A percentile compares a stretch with the other conserved stretches of the same genome.
Evolutionary conservation across 1,284 basidiomycete genomes (phyloP).

Genomic region (Cryptococcus sp.): DNA sequence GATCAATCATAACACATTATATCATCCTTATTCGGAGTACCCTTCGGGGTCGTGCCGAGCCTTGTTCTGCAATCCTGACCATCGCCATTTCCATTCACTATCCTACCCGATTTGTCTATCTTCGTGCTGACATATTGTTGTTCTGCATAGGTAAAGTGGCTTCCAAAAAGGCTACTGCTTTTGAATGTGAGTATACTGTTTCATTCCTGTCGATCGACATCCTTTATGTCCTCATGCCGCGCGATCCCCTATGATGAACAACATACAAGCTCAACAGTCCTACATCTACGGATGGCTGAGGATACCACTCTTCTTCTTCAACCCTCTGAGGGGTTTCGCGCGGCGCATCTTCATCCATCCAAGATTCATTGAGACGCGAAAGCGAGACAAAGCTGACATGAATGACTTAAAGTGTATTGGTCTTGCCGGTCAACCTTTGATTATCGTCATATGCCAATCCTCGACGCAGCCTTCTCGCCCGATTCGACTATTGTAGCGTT

Average conservation of each 20-base stretch:
- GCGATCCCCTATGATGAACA: constrained; percentile 46
- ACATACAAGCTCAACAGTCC: constrained; percentile 56
- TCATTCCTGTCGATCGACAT: neutral
- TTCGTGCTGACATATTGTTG: neutral
- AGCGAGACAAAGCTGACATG: constrained; percentile 20
- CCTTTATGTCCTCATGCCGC: neutral
- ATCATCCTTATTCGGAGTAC: constrained; percentile 36
- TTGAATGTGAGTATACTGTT: constrained; percentile 44
- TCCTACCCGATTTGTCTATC: neutral
- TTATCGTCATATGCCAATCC: constrained; percentile 69
- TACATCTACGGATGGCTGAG: constrained; percentile 41
- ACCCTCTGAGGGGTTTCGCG: constrained; percentile 46
- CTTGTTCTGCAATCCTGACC: constrained; percentile 55
- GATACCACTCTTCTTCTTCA: constrained; percentile 50
- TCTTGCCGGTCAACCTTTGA: constrained; percentile 67
- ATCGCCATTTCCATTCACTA: neutral
- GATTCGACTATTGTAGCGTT: constrained; percentile 86
- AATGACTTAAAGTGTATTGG: constrained; percentile 67
- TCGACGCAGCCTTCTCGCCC: constrained; percentile 71
- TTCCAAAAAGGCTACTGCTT: constrained; percentile 29
- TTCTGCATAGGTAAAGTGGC: constrained; percentile 39
- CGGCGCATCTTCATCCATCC: constrained; percentile 2
- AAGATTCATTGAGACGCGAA: no score
- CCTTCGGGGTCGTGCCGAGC: constrained; percentile 44
- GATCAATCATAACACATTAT: constrained; percentile 51